Evolutionary conservation across 75 land plant species (phyloP), one percentile per base, ranked within the genome.

Genomic region (Larix kaempferi): DNA sequence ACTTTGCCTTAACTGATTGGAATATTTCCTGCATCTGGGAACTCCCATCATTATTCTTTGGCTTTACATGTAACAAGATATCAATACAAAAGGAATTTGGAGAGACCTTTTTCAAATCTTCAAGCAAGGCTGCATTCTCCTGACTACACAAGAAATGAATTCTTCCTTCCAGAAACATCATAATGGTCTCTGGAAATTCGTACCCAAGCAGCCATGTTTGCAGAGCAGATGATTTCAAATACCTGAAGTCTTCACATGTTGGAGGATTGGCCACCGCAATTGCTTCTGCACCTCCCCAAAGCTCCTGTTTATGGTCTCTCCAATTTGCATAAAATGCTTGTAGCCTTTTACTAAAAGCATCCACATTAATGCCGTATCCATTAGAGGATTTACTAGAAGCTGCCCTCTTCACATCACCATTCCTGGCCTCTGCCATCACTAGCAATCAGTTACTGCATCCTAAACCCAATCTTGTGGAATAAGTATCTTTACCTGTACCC

Each of bases 201-300:
- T 71, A 84, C 26, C 88, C 88, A 44, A 86, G 71, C 58, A 86
- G 71, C 88, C 88, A 86, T 15, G 74, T 85, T 55, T 84, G 87
- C 74, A 86, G 86, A 71, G 88, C 87, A 61, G 88, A 78, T 25
- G 88, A 86, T 65, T 86, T 86, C 39, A 84, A 78, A 76, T 86
- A 86, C 12, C 83, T 88, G 55, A 86, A 61, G n/a, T 86, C 88
- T 35, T 86, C 88, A 37, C 80, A 74, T 15, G 80, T 52, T 11
- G 88, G 88, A 49, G 88, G 87, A 22, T 83, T 86, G 55, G 78
- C 81, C 23, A 86, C 76, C 21, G 88, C 83, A 54, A 86, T 49
- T 10, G 80, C 88, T 44, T 86, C 88, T 49, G 87, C 83, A 56
- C 83, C 83, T 25, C 80, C 80, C 88, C 88, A 86, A 35, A 60